Evolutionary conservation across 2,329 filamentous ascomycete genomes (phyloP).

Genomic region (Fusarium pseudograminearum): DNA sequence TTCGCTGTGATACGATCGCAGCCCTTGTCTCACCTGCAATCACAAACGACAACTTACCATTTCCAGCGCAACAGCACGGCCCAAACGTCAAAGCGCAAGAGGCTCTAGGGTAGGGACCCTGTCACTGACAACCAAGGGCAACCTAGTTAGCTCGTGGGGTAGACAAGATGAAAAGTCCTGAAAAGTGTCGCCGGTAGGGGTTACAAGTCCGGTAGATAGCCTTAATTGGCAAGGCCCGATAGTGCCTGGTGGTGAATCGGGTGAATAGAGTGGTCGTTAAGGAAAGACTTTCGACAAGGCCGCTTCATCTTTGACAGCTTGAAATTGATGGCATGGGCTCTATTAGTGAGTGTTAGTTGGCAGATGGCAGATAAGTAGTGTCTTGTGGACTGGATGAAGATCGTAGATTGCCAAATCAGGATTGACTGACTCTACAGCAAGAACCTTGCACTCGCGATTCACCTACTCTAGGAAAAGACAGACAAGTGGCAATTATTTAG

Average conservation of each 20-base stretch:
- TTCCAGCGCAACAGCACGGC: background rate
- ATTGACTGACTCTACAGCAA: background rate
- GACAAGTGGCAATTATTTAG: background rate
- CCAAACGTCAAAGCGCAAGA: background rate
- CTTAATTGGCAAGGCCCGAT: slow-evolving; percentile 4
- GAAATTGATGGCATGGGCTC: background rate
- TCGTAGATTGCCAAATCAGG: background rate
- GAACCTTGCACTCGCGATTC: slow-evolving; percentile 2
- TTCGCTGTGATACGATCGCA: slow-evolving; percentile 6
- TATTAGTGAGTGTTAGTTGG: background rate
- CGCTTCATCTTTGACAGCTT: background rate
- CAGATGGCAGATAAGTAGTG: background rate
- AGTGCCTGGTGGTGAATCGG: background rate
- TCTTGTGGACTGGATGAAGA: background rate
- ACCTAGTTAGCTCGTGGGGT: slow-evolving; percentile 22
- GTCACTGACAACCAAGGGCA: slow-evolving; percentile 1
- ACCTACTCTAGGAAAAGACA: background rate
- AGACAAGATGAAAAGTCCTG: background rate
- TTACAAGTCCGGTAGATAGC: background rate
- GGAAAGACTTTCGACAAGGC: background rate
- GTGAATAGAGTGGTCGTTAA: slow-evolving; percentile 6
- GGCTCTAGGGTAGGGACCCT: slow-evolving; percentile 15
- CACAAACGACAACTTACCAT: slow-evolving; percentile 3
- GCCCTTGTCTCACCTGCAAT: background rate
- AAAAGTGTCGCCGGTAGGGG: background rate